Base-by-base conservation (phyloP, 1,139 yeast genomes). In the Hansenula sp. region DNA sequence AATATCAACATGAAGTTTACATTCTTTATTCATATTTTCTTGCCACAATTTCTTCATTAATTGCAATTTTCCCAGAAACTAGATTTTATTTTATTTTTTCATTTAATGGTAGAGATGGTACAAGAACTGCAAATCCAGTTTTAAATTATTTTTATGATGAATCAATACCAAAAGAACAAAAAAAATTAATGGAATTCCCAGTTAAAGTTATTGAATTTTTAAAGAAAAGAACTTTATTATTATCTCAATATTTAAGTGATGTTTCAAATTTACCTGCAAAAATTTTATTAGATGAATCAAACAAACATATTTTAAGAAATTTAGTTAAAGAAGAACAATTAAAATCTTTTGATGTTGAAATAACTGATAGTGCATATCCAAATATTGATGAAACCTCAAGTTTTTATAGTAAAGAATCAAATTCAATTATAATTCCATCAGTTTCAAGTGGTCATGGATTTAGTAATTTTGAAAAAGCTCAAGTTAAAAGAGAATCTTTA, bases 61-160 rank as follows among this genome's bases (percentile, higher is more conserved):
- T 57, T 58, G 65, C 68, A 0, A 46, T 65, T 26, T 64, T 64
- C 45, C 64, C 69, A n/a, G 70, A 65, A 44, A 59, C 59, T 6
- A 48, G 68, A 19, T 66, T 65, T 44, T 56, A 62, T 33, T 65
- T 63, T 50, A 57, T 62, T 32, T 56, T 57, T 44, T 64, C 68
- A 1, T 65, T 65, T 46, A 56, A 57, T 41, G 69, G 68, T 17
- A 47, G 59, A 33, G 59, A 57, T 32, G 62, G 60, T 16, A 47
- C 51, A 7, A 46, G 52, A 42, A 40, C 49, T 11, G 36, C 47
- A 3, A 44, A 44, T 35, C 42, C 39, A 6, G 34, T 45, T 12
- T 24, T 48, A 4, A 31, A 35, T 7, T 26, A 44, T 5, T 39
- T 38, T 27, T 45, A 54, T 12, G 43, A 47, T 16, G 40, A 35